Conservation (phyloP, 331 rosid genomes). For the Rosa hybrid region DNA sequence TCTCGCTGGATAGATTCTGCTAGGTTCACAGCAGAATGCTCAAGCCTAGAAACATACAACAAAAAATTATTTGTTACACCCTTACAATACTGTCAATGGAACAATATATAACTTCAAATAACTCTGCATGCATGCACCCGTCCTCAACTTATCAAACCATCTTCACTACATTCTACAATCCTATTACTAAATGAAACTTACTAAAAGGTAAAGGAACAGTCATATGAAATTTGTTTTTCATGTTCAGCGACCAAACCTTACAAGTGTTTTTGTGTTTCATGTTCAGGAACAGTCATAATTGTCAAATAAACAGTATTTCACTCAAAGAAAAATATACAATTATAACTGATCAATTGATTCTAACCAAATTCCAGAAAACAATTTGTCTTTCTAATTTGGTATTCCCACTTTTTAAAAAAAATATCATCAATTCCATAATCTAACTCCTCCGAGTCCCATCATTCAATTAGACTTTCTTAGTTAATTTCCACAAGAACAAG, state of each 20-base stretch:
- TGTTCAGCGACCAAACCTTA: neutral
- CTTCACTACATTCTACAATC: neutral
- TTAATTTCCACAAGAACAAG: neutral
- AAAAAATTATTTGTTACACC: neutral
- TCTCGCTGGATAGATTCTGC: slow-evolving; percentile 65
- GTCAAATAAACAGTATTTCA: neutral
- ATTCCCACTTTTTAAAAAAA: neutral
- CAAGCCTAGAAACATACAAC: slow-evolving; percentile 66
- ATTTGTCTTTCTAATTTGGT: neutral
- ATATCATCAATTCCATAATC: neutral
- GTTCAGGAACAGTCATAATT: neutral
- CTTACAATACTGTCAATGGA: neutral
- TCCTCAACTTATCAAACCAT: neutral
- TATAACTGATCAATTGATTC: neutral
- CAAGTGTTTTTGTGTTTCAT: neutral
- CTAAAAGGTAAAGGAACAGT: neutral
- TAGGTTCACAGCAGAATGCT: slow-evolving; percentile 81
- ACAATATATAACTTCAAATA: neutral
- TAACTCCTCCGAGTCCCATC: neutral
- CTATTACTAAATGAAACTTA: neutral
- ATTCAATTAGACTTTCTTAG: neutral
- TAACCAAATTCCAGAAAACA: neutral
- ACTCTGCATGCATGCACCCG: neutral
- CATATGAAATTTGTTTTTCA: neutral
- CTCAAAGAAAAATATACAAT: neutral